These are phyloP conservation scores for Xylaria telfairii DNA, from an alignment of 495 filamentous ascomycete species.

Conservation along the genomic window DNA sequence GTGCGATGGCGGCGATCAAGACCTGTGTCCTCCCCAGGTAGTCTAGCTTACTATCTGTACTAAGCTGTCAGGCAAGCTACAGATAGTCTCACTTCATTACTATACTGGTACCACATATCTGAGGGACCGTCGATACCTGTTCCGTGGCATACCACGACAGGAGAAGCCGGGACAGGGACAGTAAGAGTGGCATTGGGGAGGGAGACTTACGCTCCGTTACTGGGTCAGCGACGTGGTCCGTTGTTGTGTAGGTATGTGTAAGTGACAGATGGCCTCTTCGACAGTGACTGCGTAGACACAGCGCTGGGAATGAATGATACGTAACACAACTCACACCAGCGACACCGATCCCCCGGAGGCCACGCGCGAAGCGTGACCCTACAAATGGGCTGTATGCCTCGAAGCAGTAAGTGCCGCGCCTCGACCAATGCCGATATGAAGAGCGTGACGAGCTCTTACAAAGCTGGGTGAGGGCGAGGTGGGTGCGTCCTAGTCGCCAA, in stretches of 20 bases:
- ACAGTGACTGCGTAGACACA: background rate
- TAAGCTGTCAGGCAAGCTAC: background rate
- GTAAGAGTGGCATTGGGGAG: background rate
- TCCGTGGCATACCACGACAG: conserved; percentile 11
- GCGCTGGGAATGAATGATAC: conserved; percentile 1
- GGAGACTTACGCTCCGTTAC: conserved; percentile 1
- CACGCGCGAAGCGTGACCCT: background rate
- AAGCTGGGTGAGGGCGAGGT: conserved; percentile 7
- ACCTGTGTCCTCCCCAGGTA: background rate
- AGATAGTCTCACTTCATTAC: conserved; percentile 16
- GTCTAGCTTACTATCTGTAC: conserved; percentile 6
- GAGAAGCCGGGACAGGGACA: conserved; percentile 11
- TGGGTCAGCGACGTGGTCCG: conserved; percentile 11
- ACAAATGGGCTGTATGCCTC: background rate
- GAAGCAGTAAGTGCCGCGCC: conserved; percentile 23
- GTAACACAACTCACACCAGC: background rate
- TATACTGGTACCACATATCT: background rate
- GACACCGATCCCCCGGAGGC: background rate
- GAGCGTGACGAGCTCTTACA: conserved; percentile 15
- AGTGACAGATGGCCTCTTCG: conserved; percentile 23
- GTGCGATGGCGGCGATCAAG: conserved; percentile 2
- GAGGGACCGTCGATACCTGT: background rate
- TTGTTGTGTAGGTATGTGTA: conserved; percentile 18
- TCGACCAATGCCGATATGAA: conserved; percentile 19
- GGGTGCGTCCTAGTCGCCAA: conserved; percentile 7